Evolutionary conservation across 2,329 filamentous ascomycete genomes (phyloP).

Genomic region (Davidsoniella neocaledoniae): DNA sequence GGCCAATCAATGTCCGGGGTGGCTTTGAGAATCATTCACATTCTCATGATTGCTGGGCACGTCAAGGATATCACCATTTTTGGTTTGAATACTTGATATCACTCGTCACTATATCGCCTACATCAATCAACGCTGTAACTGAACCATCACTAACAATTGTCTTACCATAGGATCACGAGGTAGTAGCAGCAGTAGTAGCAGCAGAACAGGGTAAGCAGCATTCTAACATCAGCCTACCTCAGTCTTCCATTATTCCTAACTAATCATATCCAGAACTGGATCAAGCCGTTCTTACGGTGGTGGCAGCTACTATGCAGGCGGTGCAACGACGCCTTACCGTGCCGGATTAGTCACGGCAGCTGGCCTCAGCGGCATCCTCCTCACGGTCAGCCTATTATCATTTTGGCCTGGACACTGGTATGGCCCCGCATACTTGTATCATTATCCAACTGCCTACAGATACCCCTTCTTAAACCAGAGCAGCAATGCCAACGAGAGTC

Average conservation of each 20-base stretch:
- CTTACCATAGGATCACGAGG: conserved; percentile 2
- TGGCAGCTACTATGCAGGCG: conserved; percentile 50
- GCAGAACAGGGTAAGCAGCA: conserved; percentile 3
- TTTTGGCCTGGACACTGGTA: conserved; percentile 52
- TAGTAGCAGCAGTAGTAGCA: neutral
- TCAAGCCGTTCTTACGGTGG: conserved; percentile 40
- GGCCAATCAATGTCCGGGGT: neutral
- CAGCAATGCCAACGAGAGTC: conserved; percentile 23
- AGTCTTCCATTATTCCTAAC: conserved; percentile 5
- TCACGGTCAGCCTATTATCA: conserved; percentile 31
- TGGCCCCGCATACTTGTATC: conserved; percentile 44
- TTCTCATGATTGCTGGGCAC: no score
- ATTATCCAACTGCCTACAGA: conserved; percentile 30
- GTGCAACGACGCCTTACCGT: conserved; percentile 42
- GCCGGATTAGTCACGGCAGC: conserved; percentile 33
- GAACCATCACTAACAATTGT: no score
- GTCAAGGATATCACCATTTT: no score
- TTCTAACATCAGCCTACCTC: neutral
- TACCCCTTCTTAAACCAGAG: conserved; percentile 34
- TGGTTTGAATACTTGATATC: neutral
- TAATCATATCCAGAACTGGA: conserved; percentile 33
- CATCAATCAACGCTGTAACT: neutral
- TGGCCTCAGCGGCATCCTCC: conserved; percentile 35
- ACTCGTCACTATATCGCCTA: no score
- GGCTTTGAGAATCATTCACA: no score